Evolutionary conservation across 805 yeast genomes (phyloP).

Genomic region (Diddensiella transvaalensis): DNA sequence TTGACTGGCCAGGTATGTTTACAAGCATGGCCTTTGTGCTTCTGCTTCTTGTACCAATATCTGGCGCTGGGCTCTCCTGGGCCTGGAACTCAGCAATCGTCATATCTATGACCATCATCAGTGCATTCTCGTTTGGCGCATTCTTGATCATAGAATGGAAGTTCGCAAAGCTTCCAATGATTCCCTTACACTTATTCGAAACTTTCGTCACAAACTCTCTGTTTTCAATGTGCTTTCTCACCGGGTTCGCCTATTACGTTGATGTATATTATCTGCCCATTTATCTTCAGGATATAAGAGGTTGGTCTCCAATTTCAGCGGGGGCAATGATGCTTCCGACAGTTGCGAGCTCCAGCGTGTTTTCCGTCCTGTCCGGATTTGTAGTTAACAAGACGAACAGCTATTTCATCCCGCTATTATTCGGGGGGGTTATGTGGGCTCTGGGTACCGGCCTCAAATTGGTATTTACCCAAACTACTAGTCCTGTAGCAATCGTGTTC

Average conservation of each 20-base stretch:
- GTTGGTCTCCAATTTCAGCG: slow-evolving; percentile 36
- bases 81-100: slow-evolving; percentile 49
- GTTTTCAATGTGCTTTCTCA: slow-evolving; percentile 39
- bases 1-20: slow-evolving; percentile 52
- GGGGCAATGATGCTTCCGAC: slow-evolving; percentile 42
- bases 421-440: slow-evolving; percentile 44
- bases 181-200: slow-evolving; percentile 47
- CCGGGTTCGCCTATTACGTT: slow-evolving; percentile 47
- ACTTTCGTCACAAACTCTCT: slow-evolving; percentile 36
- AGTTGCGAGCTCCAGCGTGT: slow-evolving; percentile 40
- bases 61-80: slow-evolving; percentile 59
- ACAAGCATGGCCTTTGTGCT: slow-evolving; percentile 46
- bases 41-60: slow-evolving; percentile 50
- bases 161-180: slow-evolving; percentile 49
- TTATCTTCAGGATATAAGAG: slow-evolving; percentile 45
- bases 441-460: slow-evolving; percentile 41
- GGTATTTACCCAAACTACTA: slow-evolving; percentile 31
- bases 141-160: slow-evolving; percentile 51
- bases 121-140: slow-evolving; percentile 38
- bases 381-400: slow-evolving; percentile 41
- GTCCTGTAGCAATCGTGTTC: slow-evolving; percentile 37
- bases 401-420: slow-evolving; percentile 40
- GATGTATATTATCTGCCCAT: slow-evolving; percentile 46
- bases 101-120: slow-evolving; percentile 40
- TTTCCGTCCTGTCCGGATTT: slow-evolving; percentile 44